phyloP scores from a whole-genome alignment of 2,329 filamentous ascomycete species.

The Xylariomycetidae sp. region DNA sequence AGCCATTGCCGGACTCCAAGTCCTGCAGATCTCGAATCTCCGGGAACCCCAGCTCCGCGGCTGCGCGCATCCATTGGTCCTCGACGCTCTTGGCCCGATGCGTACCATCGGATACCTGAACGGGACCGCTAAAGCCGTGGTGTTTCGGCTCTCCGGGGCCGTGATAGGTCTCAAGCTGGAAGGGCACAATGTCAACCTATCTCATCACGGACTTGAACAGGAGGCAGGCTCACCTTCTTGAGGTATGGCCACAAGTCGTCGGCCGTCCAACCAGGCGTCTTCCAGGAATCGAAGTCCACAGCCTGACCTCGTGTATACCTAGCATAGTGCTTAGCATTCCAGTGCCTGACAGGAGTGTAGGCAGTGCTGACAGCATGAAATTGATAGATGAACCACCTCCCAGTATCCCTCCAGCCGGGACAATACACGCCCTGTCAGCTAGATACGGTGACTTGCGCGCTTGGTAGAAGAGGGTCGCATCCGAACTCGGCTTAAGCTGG shows the following conservation, averaged over 20 bases:
- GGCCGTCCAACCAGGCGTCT: slow-evolving; percentile 24
- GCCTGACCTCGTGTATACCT: slow-evolving; percentile 29
- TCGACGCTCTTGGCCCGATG: slow-evolving; percentile 34
- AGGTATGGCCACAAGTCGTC: slow-evolving; percentile 42
- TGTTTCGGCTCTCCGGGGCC: slow-evolving; percentile 32
- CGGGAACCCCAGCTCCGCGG: slow-evolving; percentile 39
- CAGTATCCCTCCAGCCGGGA: slow-evolving; percentile 39
- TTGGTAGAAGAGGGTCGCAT: slow-evolving; percentile 45
- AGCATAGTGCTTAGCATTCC: no score
- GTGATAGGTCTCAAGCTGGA: slow-evolving; percentile 27
- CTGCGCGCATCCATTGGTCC: slow-evolving; percentile 42
- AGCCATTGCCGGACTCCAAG: slow-evolving; percentile 35
- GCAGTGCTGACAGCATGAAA: slow-evolving; percentile 40
- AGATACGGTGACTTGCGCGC: slow-evolving; percentile 29
- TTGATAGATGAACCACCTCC: slow-evolving; percentile 52
- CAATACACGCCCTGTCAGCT: slow-evolving; percentile 37
- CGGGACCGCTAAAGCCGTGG: slow-evolving; percentile 44
- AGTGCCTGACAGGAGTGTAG: no score
- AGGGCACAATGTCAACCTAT: no score
- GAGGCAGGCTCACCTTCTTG: slow-evolving; percentile 37
- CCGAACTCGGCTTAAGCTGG: slow-evolving; percentile 42
- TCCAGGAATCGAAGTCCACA: slow-evolving; percentile 28
- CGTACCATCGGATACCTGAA: slow-evolving; percentile 44
- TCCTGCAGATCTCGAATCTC: slow-evolving; percentile 46
- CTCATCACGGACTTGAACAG: no score